Percentiles rank a stretch among this genome's conserved stretches.
These are phyloP conservation scores for Pelargonium fulgidum DNA, from an alignment of 441 rosid species.

Conservation along the genomic window DNA sequence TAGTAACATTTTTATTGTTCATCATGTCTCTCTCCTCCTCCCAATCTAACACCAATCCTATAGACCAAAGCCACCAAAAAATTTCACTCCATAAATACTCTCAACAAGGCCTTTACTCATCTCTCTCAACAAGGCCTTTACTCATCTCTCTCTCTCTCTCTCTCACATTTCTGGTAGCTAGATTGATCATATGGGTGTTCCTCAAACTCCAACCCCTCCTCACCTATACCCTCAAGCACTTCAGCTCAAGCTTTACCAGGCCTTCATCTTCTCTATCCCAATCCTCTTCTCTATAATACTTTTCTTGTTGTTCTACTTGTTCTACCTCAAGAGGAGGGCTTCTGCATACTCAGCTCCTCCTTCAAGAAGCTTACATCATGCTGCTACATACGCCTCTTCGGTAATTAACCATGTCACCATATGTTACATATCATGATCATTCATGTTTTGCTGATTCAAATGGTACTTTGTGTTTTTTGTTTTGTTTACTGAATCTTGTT, in stretches of 20 bases:
- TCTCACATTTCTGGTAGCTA: background rate
- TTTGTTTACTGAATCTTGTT: background rate
- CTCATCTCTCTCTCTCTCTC: background rate
- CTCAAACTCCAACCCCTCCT: constrained; percentile 51
- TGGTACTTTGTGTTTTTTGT: background rate
- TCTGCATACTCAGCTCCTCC: constrained; percentile 42
- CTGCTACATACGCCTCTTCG: constrained; percentile 35
- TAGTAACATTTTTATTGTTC: constrained; percentile 17
- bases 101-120: constrained; percentile 19
- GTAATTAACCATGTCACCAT: constrained; percentile 31
- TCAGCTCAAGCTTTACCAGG: constrained; percentile 88
- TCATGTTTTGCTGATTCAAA: constrained; percentile 1
- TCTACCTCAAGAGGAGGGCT: constrained; percentile 90
- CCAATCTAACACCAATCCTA: constrained; percentile 19
- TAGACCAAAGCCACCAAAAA: constrained; percentile 10
- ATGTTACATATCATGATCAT: background rate
- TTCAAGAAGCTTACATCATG: constrained; percentile 34
- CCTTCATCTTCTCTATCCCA: constrained; percentile 94
- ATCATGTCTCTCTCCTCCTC: constrained; percentile 15
- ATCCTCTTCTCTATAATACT: constrained; percentile 85
- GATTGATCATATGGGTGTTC: constrained; percentile 43
- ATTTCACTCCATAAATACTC: constrained; percentile 19
- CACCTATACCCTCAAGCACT: constrained; percentile 76
- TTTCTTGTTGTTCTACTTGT: constrained; percentile 75
- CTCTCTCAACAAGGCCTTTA: constrained; percentile 19